Conservation (phyloP, 345 rosid species). For the Streptanthus diversifolius region DNA sequence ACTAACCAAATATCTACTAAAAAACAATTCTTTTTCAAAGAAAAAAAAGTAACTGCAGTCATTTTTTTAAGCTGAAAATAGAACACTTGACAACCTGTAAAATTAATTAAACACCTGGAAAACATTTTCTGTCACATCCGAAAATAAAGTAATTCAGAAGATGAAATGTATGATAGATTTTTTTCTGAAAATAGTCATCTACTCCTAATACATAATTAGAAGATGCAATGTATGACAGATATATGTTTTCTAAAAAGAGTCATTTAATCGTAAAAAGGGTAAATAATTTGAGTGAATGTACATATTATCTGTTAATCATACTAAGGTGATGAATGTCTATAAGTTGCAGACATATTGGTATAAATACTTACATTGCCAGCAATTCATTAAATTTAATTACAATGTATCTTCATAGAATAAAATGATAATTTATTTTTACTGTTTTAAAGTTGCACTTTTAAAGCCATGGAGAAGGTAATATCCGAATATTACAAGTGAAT, state of each 20-base stretch:
- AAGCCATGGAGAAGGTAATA: background rate
- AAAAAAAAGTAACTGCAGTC: background rate
- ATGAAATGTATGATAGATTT: background rate
- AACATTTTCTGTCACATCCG: background rate
- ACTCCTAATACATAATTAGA: background rate
- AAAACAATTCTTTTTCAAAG: background rate
- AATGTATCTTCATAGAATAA: background rate
- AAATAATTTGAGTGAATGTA: background rate
- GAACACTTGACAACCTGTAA: background rate
- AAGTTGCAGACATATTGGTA: background rate
- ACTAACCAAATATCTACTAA: background rate
- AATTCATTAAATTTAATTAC: background rate
- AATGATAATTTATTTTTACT: background rate
- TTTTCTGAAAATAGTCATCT: background rate
- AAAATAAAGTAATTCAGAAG: background rate
- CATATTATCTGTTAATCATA: constrained; percentile 9
- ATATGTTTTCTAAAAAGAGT: background rate
- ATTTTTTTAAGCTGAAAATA: background rate
- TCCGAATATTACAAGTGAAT: background rate
- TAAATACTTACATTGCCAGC: background rate
- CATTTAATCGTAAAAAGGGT: background rate
- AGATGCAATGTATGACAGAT: background rate
- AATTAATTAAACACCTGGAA: background rate
- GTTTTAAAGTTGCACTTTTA: background rate
- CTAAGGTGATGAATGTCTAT: background rate